Base-by-base conservation (phyloP, 1,139 yeast species). In the Trichomonascaceae sp. region DNA sequence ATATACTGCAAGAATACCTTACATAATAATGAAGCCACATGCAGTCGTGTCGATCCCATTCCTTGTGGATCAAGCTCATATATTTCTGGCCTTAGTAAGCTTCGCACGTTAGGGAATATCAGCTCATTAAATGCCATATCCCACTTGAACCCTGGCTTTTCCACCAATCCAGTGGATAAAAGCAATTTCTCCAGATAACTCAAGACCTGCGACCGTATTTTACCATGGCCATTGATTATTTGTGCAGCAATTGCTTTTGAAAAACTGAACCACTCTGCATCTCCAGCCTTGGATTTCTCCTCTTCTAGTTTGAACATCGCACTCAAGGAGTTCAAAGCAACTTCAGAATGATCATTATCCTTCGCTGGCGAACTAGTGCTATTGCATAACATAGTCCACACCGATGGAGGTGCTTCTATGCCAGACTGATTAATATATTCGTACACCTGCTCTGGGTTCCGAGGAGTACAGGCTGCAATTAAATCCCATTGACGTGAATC, bases 171-270 rank as follows among this genome's bases (percentile, higher is more conserved):
- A 57, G 70, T 52, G 59, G 63, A 83, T 61, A 58, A 79, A 60
- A 39, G 79, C 66, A 55, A 72, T 65, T 62, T 82, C 82, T 63
- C 90, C 72, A 17, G 79, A 66, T 55, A 77, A 72, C 56, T 60
- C 49, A 71, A 61, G 0, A 96, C 93, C 67, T 75, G 80, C 0
- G 78, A 70, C 48, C 96, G 75, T 12, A 90, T 75, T 65, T 86
- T 90, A 41, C 88, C 77, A 66, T 96, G 87, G 9, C 96, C 96
- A 63, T 89, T 90, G 67, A 87, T 80, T 66, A 96, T 87, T 69
- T 90, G 96, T 62, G 86, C 91, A 0, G 95, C 89, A 56, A 90
- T 75, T 0, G 95, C 93, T 65, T 87, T 54, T 7, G 61, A 58
- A 50, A 59, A 64, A 8, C 58, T 58, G 36, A 54, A 53, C 68